Base-by-base conservation (phyloP, 2,329 filamentous ascomycete species). In the Westerdykella sp. region DNA sequence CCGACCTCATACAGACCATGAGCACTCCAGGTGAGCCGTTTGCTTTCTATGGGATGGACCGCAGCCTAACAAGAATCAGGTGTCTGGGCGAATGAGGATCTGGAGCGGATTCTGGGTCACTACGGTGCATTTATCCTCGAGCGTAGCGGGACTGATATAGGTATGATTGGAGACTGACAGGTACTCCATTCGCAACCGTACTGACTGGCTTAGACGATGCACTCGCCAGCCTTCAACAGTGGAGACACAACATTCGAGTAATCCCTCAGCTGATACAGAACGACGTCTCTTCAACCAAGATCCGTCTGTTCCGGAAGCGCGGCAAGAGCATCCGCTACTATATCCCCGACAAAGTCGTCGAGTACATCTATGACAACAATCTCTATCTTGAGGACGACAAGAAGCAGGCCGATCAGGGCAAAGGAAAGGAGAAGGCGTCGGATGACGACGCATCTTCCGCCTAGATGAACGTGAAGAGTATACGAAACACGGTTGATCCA, bases 101-200 rank as follows among this genome's bases (percentile, higher is more conserved):
- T 96, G 43, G 84, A 93, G 56, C 86, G 94, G 56, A 96, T 96
- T 46, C 73, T 96, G 15, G 82, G 86, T 38, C 79, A 84, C 61
- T 95, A 87, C 56, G 87, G 87, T 30, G 82, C 85, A 23, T 89
- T 94, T 63, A 85, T 91, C 46, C 78, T 94, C n/a, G 86, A 96
- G 73, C 81, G 91, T 47, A 83, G 82, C 34, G 90, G 89, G 35
- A 95, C 88, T 16, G 87, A 95, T 59, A 85, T 94, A 39, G 62
- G 59, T 65, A 58, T 40, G 54, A 28, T n/a, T 7, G 12, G 10
- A 21, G 5, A 14, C 9, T 25, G 5, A 14, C 32, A 9, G 6
- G 3, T 7, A 14, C 15, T 5, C 10, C 7, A 35, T 15, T 35
- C 15, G 16, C 25, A 40, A 11, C 5, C 21, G 5, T 15, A 13